Base-by-base conservation (phyloP, 2,329 filamentous ascomycete species). In the Colletotrichum horii region DNA sequence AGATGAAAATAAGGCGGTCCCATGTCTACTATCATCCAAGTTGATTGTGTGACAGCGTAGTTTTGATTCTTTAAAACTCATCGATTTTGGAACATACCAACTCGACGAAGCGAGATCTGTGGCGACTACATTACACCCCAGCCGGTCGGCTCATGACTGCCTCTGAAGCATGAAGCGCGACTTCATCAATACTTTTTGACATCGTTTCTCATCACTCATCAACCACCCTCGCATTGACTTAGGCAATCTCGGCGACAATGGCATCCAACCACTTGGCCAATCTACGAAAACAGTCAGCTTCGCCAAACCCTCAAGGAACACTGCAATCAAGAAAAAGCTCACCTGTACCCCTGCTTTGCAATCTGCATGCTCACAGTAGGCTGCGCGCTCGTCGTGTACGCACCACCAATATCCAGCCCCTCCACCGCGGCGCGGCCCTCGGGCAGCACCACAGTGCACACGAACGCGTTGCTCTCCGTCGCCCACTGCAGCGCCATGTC, bases 311-410 rank as follows among this genome's bases (percentile, higher is more conserved):
- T 8, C 32, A 15, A 7, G 14, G n/a, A 6, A 11, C 4, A 32
- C 8, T 22, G 1, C 11, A 24, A 4, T 28, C 2, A 38, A 38
- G 9, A 32, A 32, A 11, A 8, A 52, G n/a, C 30, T 61, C 38
- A 62, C 66, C 71, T 38, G 28, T 87, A 86, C 0, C 86, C 86
- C 67, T 85, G 85, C 81, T 88, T 88, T 11, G 86, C 85, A 30
- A 88, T 85, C 80, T 88, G 86, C 69, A 87, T 77, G 77, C 84
- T 83, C 52, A 88, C 81, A 16, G 85, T 84, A 12, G 82, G 83
- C 69, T 82, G 80, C 19, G 85, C 85, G 12, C 78, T 80, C 36
- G 83, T 83, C 66, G 85, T 86, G 78, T 87, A 87, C 14, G 78
- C 77, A 14, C 84, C 84, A 69, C 82, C 83, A 8, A 88, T 80